Conservation (phyloP, 2,329 filamentous ascomycete genomes). For the Akanthomyces dipterigenus region DNA sequence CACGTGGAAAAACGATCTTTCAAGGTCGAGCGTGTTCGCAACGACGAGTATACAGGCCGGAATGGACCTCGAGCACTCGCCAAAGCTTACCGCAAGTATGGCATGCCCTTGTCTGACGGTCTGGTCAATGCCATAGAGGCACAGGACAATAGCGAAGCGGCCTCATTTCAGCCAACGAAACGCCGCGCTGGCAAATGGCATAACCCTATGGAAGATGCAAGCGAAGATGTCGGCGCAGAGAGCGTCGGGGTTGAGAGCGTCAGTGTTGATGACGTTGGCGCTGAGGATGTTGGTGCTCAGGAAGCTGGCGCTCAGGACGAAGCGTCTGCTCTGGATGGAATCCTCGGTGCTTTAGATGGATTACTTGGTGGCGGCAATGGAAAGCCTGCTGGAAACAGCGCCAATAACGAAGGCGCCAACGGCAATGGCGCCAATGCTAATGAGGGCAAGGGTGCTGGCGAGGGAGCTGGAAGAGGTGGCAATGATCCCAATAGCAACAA, state of each 20-base stretch:
- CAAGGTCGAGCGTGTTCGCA: constrained; percentile 51
- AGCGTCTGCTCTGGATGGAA: not conserved
- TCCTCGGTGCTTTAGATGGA: not conserved
- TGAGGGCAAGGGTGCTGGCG: not conserved
- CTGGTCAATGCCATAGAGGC: constrained; percentile 31
- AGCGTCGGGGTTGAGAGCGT: not conserved
- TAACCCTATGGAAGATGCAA: not conserved
- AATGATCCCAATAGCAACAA: not conserved
- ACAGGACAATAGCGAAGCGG: constrained; percentile 13
- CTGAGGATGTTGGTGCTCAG: not conserved
- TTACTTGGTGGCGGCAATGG: not conserved
- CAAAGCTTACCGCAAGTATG: constrained; percentile 63
- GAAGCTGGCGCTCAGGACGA: not conserved
- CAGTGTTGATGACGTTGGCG: not conserved
- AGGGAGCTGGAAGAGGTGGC: not conserved
- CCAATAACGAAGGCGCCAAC: not conserved
- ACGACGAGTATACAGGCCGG: constrained; percentile 44
- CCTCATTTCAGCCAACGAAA: constrained; percentile 8
- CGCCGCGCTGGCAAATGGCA: constrained; percentile 7
- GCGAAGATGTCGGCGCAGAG: not conserved
- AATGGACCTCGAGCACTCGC: constrained; percentile 56
- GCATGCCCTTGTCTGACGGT: constrained; percentile 41
- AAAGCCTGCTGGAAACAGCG: not conserved
- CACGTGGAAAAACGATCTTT: constrained; percentile 50
- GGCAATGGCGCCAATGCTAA: not conserved